Evolutionary conservation across 495 filamentous ascomycete species (phyloP).

Genomic region (Clohesyomyces aquaticus): DNA sequence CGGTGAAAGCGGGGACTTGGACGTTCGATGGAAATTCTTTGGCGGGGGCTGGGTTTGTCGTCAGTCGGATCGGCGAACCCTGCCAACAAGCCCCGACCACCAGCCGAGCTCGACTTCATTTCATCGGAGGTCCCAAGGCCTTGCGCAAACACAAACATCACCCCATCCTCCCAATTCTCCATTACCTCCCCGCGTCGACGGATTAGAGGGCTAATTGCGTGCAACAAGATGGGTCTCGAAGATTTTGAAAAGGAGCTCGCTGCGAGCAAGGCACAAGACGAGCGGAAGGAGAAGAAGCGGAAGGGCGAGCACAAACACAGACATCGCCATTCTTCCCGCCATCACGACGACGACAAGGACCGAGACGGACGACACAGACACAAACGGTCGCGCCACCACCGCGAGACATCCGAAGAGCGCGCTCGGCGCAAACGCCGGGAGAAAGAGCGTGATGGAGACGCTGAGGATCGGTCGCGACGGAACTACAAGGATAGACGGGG

Average conservation of each 20-base stretch:
- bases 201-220: not conserved
- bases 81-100: constrained; percentile 29
- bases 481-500: constrained; percentile 34
- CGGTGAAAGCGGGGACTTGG: not conserved
- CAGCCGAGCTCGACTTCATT: not conserved
- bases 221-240: constrained; percentile 44
- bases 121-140: no score
- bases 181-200: not conserved
- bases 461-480: constrained; percentile 34
- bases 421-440: constrained; percentile 46
- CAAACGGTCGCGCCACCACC: constrained; percentile 58
- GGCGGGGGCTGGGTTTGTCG: constrained; percentile 9
- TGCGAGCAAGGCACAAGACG: constrained; percentile 36
- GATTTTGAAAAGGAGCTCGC: constrained; percentile 52
- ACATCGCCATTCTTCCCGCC: constrained; percentile 54
- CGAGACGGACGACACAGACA: constrained; percentile 55
- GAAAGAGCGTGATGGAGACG: constrained; percentile 45
- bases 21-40: constrained; percentile 21
- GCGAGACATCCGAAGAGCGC: constrained; percentile 44
- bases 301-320: constrained; percentile 40
- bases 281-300: constrained; percentile 37
- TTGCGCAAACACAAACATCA: not conserved
- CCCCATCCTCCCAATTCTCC: not conserved
- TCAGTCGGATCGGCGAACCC: constrained; percentile 4
- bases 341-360: constrained; percentile 45